Evolutionary conservation across 257 asterid species (phyloP), one percentile per base, ranked within the genome.

Genomic region (Nicotiana attenuata): DNA sequence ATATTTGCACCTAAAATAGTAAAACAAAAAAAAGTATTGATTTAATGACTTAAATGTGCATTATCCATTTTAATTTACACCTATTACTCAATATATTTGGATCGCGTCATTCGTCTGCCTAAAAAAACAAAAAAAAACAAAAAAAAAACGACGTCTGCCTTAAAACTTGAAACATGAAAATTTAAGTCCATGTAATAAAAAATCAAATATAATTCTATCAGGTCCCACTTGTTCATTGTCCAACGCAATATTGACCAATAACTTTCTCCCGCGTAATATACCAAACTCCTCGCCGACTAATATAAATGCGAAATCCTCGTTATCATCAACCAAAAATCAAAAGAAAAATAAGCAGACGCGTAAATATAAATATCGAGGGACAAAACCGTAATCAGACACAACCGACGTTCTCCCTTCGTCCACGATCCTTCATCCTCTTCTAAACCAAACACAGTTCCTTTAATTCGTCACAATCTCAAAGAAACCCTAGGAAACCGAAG

Each of bases 401-500:
- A 56, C 55, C 65, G 83, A 63, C 10, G 77, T 65, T 41, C 3
- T 41, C 50, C 52, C 41, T 14, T 50, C 22, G 38, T 22, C 63
- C 65, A 50, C 77, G 82, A 80, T 45, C 45, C 57, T 38, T 64
- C 52, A 65, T 41, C 77, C 77, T 14, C 50, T 45, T 28, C 7
- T 60, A 13, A 20, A 78, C 85, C 87, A 63, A 33, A 24, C 47
- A 6, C 24, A 69, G 77, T 55, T 69, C 57, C 77, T 33, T 68
- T 17, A 15, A 61, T 76, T 50, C 82, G 68, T 41, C 77, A 31
- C 83, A 33, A 76, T 56, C 57, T 85, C 31, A 83, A 57, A 84
- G 85, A 86, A 80, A 87, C 90, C 92, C 91, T 87, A 90, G 75
- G 87, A 87, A 89, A 84, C 41, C 22, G 78, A 85, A 83, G 16